Percentiles rank a stretch among this genome's conserved stretches.
Conservation (phyloP, 805 yeast genomes). For the Sugiyamaella lignohabitans region DNA sequence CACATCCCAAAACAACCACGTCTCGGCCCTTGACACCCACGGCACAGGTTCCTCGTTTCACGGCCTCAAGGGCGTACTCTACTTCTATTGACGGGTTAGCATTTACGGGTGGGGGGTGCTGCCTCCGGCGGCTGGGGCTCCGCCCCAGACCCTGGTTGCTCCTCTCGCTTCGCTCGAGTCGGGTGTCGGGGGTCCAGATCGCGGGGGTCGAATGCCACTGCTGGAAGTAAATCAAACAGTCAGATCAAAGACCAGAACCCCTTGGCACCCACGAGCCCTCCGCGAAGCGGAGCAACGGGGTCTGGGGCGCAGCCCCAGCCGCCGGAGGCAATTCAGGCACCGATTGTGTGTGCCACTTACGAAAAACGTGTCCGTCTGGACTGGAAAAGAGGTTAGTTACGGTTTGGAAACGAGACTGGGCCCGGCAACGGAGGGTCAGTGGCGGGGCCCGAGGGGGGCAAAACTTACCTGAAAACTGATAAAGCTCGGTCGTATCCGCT, state of each 20-base stretch:
- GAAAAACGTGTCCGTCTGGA: conserved; percentile 98
- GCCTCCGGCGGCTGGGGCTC: neutral
- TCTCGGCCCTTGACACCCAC: conserved; percentile 91
- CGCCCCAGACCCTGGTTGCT: too few species aligned
- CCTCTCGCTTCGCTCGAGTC: too few species aligned
- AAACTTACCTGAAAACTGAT: conserved; percentile 85
- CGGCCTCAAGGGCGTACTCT: conserved; percentile 96
- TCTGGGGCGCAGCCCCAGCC: too few species aligned
- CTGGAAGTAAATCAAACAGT: too few species aligned
- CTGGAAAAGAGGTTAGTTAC: conserved; percentile 31
- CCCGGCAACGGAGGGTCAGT: neutral
- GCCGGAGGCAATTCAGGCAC: neutral
- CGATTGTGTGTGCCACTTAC: conserved; percentile 37
- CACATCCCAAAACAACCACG: conserved; percentile 91
- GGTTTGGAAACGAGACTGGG: neutral
- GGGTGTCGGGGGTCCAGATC: too few species aligned
- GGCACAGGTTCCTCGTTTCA: conserved; percentile 96
- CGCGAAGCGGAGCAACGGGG: neutral
- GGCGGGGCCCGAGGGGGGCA: neutral
- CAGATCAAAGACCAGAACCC: too few species aligned
- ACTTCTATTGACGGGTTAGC: conserved; percentile 69
- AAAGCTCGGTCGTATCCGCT: conserved; percentile 99
- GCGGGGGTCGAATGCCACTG: too few species aligned
- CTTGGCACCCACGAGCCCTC: neutral
- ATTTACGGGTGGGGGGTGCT: neutral